Base-by-base conservation (phyloP, 2,329 filamentous ascomycete species). In the Juglanconis oblonga region DNA sequence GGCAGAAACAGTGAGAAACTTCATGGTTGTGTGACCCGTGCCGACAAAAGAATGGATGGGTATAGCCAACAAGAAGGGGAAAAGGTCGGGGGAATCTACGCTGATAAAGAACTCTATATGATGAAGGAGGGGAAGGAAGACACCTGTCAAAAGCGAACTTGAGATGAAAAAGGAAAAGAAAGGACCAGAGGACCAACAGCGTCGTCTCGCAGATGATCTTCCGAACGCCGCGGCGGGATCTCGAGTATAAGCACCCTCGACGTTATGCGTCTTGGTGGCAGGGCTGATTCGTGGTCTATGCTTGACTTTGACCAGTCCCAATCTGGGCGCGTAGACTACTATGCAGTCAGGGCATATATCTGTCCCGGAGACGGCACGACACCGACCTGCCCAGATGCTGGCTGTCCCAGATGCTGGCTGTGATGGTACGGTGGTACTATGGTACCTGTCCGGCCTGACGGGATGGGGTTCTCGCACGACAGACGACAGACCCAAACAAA, bases 1-100 rank as follows among this genome's bases (percentile, higher is more conserved):
- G 33, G 71, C 70, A 61, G 74, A 71, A 52, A 70, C 62, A 51
- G 61, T 65, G 40, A 67, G 42, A 60, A 72, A 67, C 66, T 71
- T 76, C 70, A 77, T 78, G 58, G 61, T 71, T 47, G 44, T 8
- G 4, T 49, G 31, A 45, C 11, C 13, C 52, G 14, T 5, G 38
- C 38, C 31, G n/a, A 31, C n/a, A 8, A 5, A 24, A 63, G 48
- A 52, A 57, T 17, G 47, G 14, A 54, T 44, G 57, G 52, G 50
- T 55, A 51, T 48, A 54, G 36, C 55, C 36, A 35, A 54, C 40
- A 55, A 36, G 5, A 38, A 50, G 36, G 61, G 57, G 32, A 29
- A 45, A 60, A 38, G 11, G 32, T 51, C 7, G 32, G 53, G 38
- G 35, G 52, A 32, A 47, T 36, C 31, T 8, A 24, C 56, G 51